These are phyloP conservation scores for Microthlaspi erraticum DNA, from an alignment of 345 rosid genomes.

Conservation along the genomic window DNA sequence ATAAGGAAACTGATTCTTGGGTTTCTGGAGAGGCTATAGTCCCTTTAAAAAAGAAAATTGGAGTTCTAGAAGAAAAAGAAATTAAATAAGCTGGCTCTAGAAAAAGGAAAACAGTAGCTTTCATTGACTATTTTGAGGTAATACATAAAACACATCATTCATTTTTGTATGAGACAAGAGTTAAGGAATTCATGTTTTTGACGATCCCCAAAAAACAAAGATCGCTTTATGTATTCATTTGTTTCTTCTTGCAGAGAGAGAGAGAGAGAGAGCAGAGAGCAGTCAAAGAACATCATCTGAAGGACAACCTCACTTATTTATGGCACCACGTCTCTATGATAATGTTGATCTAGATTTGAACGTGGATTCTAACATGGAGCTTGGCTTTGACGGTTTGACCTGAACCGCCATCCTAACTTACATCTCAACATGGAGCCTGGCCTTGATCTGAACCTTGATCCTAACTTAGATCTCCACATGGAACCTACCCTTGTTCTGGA, in stretches of 20 bases:
- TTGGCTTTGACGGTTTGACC: not conserved
- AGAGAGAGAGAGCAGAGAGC: not conserved
- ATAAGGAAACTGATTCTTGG: too few relatives aligned
- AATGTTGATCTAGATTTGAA: not conserved
- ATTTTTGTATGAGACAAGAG: not conserved
- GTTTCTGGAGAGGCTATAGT: not conserved
- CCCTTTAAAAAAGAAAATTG: constrained; percentile 35
- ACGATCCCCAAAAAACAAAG: not conserved
- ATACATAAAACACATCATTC: not conserved
- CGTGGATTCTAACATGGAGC: not conserved
- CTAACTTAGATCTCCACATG: too few relatives aligned
- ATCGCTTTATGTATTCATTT: not conserved
- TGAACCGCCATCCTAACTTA: not conserved
- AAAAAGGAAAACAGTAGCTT: constrained; percentile 16
- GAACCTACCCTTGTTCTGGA: too few relatives aligned
- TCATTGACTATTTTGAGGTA: not conserved
- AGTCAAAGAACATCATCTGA: constrained; percentile 7
- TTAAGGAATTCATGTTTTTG: not conserved
- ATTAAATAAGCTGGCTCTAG: not conserved
- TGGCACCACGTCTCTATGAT: not conserved
- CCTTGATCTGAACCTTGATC: too few relatives aligned
- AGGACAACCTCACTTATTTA: not conserved
- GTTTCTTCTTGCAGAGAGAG: not conserved
- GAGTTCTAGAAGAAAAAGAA: constrained; percentile 26
- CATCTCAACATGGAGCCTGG: not conserved